Base-by-base conservation (phyloP, 2,329 filamentous ascomycete species). In the Ramularia endophylla region DNA sequence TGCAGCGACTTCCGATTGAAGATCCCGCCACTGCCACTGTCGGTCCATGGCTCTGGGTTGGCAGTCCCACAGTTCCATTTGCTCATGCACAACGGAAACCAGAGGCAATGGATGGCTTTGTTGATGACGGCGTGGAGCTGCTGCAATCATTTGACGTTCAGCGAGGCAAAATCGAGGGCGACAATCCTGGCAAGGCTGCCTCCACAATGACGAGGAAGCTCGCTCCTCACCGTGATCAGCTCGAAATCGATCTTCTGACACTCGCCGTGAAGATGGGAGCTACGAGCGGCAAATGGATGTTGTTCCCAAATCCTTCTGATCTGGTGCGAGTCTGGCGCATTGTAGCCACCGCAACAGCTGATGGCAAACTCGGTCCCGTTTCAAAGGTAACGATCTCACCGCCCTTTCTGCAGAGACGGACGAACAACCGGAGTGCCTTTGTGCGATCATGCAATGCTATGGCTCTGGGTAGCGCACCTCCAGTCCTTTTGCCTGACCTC, bases 201-300 rank as follows among this genome's bases (percentile, higher is more conserved):
- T 62, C 43, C 30, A 61, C 39, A 34, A 63, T 61, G 51, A 65
- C 58, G 28, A 53, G 59, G 36, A 55, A 65, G 34, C 55, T 77
- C 40, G 63, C 58, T 8, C 58, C 65, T 8, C 58, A 71, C 25
- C 62, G 68, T 8, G 61, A 67, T 9, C 54, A 58, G 13, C 59
- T 78, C 5, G 69, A 75, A 50, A 52, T 63, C 8, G 72, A 79
- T 29, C 75, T 94, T 15, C 65, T 80, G 12, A 65, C 71, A 13
- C 62, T 85, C 15, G 86, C 86, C 1, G 69, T 73, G 8, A 66
- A 73, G 13, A 72, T 70, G 11, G 70, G 72, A 17, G 72, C 85
- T 9, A 70, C 76, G 0, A 68, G 70, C 29, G 86, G 86, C 39
- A 92, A 90, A 71, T 89, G 85, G 85, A 83, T 89, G 80, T 59